phyloP scores from a whole-genome alignment of 1,284 basidiomycete species.

The Ustilago curta region DNA sequence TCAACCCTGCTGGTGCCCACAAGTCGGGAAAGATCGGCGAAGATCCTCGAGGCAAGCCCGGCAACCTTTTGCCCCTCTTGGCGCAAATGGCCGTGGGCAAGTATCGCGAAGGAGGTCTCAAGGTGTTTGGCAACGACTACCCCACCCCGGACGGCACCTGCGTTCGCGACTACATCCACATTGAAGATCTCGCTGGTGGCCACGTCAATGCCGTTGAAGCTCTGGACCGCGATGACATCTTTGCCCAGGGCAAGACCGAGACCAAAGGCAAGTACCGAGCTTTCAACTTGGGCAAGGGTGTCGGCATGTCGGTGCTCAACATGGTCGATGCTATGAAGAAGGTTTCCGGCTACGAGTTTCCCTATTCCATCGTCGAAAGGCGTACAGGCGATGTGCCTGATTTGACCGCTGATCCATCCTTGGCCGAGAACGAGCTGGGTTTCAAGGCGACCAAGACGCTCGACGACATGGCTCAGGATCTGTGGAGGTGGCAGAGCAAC shows the following conservation, averaged over 20 bases:
- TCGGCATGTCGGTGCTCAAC: conserved; percentile 90
- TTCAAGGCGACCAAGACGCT: conserved; percentile 79
- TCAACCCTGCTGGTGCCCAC: conserved; percentile 97
- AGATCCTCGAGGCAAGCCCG: conserved; percentile 92
- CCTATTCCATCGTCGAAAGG: conserved; percentile 82
- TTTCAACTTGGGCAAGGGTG: conserved; percentile 95
- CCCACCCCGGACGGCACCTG: conserved; percentile 89
- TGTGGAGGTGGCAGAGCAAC: conserved; percentile 70
- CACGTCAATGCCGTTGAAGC: conserved; percentile 93
- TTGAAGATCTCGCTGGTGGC: conserved; percentile 92
- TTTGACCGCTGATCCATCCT: conserved; percentile 89
- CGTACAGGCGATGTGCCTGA: conserved; percentile 94
- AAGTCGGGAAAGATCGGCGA: conserved; percentile 95
- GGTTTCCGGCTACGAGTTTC: conserved; percentile 87
- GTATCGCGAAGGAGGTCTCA: conserved; percentile 81
- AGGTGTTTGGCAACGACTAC: conserved; percentile 98
- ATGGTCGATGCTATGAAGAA: conserved; percentile 96
- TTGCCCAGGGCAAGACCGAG: conserved; percentile 63
- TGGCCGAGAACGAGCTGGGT: conserved; percentile 93
- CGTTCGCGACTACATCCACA: conserved; percentile 92
- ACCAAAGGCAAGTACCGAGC: conserved; percentile 79
- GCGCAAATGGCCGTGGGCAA: conserved; percentile 96
- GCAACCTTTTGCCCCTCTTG: conserved; percentile 92
- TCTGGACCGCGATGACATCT: conserved; percentile 76
- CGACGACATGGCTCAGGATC: conserved; percentile 65